These are phyloP conservation scores for Cutaneotrichosporon spelunceum DNA, from an alignment of 1,284 basidiomycete species.

Conservation along the genomic window DNA sequence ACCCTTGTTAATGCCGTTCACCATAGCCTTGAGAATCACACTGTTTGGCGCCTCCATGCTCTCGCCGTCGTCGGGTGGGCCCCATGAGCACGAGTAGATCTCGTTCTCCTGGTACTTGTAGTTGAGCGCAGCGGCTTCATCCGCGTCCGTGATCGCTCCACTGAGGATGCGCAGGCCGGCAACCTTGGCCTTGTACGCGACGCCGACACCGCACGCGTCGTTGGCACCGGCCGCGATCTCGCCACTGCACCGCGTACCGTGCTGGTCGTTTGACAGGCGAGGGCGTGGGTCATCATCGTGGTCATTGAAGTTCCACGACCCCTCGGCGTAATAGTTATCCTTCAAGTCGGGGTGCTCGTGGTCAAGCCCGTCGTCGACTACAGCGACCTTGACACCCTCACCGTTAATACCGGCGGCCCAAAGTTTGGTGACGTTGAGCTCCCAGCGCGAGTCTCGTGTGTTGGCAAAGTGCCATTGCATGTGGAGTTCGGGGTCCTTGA, in stretches of 20 bases:
- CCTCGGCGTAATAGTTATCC: constrained; percentile 80
- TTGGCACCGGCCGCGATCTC: constrained; percentile 89
- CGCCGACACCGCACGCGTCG: constrained; percentile 89
- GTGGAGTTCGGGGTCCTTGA: constrained; percentile 81
- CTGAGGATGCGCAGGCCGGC: constrained; percentile 94
- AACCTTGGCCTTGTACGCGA: constrained; percentile 86
- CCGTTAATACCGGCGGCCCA: constrained; percentile 80
- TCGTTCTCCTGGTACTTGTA: constrained; percentile 84
- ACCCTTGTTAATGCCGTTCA: constrained; percentile 92
- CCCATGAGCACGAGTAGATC: constrained; percentile 97
- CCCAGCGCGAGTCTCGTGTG: constrained; percentile 50
- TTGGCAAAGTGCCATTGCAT: constrained; percentile 80
- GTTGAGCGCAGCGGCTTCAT: constrained; percentile 94
- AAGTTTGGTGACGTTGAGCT: constrained; percentile 56
- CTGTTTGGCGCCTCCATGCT: constrained; percentile 94
- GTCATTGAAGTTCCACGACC: constrained; percentile 97
- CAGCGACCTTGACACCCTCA: constrained; percentile 76
- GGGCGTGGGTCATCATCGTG: constrained; percentile 84
- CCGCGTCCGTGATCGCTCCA: constrained; percentile 94
- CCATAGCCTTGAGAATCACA: constrained; percentile 87
- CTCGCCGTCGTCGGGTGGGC: constrained; percentile 90
- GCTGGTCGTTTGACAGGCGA: constrained; percentile 84
- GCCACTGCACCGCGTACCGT: constrained; percentile 96
- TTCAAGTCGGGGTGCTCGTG: constrained; percentile 81
- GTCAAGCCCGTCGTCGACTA: constrained; percentile 96